A percentile compares a stretch with the other conserved stretches of the same genome.
These are phyloP conservation scores for Clitocybe nebularis DNA, from an alignment of 1,284 basidiomycete genomes.

Conservation along the genomic window DNA sequence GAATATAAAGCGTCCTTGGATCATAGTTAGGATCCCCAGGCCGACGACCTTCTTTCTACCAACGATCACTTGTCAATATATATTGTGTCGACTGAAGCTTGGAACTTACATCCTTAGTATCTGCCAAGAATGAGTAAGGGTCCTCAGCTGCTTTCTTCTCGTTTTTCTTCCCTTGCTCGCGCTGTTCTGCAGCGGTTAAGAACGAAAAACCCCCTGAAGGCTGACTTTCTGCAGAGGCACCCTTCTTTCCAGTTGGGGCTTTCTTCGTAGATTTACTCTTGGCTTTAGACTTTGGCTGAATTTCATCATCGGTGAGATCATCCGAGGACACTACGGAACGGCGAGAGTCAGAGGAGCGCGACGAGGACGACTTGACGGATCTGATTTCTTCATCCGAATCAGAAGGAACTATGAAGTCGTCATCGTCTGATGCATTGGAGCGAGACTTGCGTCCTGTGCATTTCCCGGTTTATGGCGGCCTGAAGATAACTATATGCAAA, in stretches of 20 bases:
- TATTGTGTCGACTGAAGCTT: background rate
- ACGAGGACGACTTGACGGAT: constrained; percentile 37
- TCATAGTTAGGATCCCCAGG: constrained; percentile 91
- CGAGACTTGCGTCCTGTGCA: constrained; percentile 37
- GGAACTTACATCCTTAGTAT: constrained; percentile 67
- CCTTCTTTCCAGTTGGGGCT: constrained; percentile 11
- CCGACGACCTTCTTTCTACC: constrained; percentile 76
- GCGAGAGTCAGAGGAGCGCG: constrained; percentile 41
- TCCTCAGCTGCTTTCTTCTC: constrained; percentile 81
- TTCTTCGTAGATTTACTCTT: constrained; percentile 21
- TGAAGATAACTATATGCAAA: no score
- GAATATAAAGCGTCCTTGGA: constrained; percentile 85
- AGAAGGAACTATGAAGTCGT: constrained; percentile 64
- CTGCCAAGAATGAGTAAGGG: constrained; percentile 79
- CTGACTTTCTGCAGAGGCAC: constrained; percentile 8
- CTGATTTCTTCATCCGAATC: constrained; percentile 51
- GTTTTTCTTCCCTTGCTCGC: constrained; percentile 72
- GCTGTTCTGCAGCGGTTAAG: constrained; percentile 84
- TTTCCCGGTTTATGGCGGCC: no score
- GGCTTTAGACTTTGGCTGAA: constrained; percentile 26
- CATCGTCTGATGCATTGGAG: constrained; percentile 42
- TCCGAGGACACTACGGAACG: constrained; percentile 37
- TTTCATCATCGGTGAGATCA: constrained; percentile 26
- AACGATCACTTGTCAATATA: background rate
- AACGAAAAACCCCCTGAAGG: constrained; percentile 40